Evolutionary conservation across 2,329 filamentous ascomycete species (phyloP).

Genomic region (Phyllosticta ampelicida): DNA sequence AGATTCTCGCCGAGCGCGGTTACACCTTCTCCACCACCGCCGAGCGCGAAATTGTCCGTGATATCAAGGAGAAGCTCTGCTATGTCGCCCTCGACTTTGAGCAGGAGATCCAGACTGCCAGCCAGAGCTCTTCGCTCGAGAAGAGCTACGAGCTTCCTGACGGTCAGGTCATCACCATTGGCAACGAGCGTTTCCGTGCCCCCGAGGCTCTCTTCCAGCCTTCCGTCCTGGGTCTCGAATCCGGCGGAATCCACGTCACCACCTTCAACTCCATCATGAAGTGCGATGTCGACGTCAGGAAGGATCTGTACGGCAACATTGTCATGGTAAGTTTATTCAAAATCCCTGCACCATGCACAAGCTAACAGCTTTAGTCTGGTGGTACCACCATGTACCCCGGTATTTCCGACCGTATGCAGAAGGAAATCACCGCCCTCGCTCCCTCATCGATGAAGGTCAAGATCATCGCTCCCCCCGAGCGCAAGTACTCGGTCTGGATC

Average conservation of each 20-base stretch:
- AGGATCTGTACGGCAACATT: constrained; percentile 99
- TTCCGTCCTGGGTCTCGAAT: constrained; percentile 94
- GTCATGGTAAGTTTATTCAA: constrained; percentile 73
- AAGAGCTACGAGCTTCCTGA: constrained; percentile 99
- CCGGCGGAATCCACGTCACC: constrained; percentile 97
- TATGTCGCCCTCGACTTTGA: constrained; percentile 99
- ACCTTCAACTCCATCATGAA: constrained; percentile 99
- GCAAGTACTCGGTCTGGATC: constrained; percentile 99
- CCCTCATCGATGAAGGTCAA: constrained; percentile 99
- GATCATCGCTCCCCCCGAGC: constrained; percentile 99
- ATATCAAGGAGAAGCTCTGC: constrained; percentile 99
- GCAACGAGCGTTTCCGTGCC: constrained; percentile 99
- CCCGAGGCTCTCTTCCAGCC: constrained; percentile 99
- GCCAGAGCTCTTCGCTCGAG: constrained; percentile 97
- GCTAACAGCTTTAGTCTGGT: constrained; percentile 65
- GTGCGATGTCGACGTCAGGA: constrained; percentile 99
- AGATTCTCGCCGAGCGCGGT: constrained; percentile 98
- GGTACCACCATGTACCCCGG: constrained; percentile 99
- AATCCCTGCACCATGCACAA: background rate
- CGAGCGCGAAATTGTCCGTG: constrained; percentile 99
- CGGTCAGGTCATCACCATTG: constrained; percentile 99
- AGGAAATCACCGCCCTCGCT: constrained; percentile 99
- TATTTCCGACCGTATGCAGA: constrained; percentile 99
- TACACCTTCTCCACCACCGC: constrained; percentile 99
- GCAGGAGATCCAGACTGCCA: constrained; percentile 99